Evolutionary conservation across 192 early-diverging fungal species (phyloP).

Genomic region (Podila clonocystis): DNA sequence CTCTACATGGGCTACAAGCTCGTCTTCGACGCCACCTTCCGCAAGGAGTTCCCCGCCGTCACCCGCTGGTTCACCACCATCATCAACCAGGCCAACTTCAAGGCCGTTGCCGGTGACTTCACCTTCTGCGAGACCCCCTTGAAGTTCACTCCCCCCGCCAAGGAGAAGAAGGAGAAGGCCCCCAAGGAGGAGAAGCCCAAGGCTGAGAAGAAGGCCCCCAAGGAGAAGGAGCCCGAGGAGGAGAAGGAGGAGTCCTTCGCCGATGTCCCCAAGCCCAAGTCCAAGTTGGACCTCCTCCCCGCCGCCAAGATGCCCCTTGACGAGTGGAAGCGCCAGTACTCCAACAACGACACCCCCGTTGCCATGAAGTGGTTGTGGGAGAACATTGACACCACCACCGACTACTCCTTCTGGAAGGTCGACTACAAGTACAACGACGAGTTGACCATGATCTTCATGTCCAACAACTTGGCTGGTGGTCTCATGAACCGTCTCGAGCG

Average conservation of each 20-base stretch:
- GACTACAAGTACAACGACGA: slow-evolving; percentile 98
- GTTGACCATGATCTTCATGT: slow-evolving; percentile 90
- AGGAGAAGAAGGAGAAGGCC: slow-evolving; percentile 72
- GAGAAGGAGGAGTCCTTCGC: slow-evolving; percentile 70
- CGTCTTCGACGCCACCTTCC: slow-evolving; percentile 81
- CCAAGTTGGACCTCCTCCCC: slow-evolving; percentile 88
- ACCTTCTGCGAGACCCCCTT: slow-evolving; percentile 70
- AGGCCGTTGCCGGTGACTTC: slow-evolving; percentile 80
- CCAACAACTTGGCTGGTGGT: slow-evolving; percentile 93
- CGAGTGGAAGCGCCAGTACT: slow-evolving; percentile 98
- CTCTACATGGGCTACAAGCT: slow-evolving; percentile 60
- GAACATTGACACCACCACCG: slow-evolving; percentile 80
- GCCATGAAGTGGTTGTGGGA: slow-evolving; percentile 97
- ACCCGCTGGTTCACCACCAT: slow-evolving; percentile 94
- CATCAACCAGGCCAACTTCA: slow-evolving; percentile 86
- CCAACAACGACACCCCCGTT: slow-evolving; percentile 92
- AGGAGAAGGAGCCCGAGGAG: slow-evolving; percentile 60
- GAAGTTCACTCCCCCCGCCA: slow-evolving; percentile 62
- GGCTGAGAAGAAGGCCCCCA: slow-evolving; percentile 57
- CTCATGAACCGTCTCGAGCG: slow-evolving; percentile 93
- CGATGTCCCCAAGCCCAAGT: slow-evolving; percentile 91
- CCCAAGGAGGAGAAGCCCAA: slow-evolving; percentile 65
- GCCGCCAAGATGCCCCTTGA: slow-evolving; percentile 85
- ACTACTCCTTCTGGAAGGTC: slow-evolving; percentile 92
- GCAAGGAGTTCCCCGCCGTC: slow-evolving; percentile 86